phyloP scores from a whole-genome alignment of 768 basidiomycete species.

The Lentinus tigrinus region DNA sequence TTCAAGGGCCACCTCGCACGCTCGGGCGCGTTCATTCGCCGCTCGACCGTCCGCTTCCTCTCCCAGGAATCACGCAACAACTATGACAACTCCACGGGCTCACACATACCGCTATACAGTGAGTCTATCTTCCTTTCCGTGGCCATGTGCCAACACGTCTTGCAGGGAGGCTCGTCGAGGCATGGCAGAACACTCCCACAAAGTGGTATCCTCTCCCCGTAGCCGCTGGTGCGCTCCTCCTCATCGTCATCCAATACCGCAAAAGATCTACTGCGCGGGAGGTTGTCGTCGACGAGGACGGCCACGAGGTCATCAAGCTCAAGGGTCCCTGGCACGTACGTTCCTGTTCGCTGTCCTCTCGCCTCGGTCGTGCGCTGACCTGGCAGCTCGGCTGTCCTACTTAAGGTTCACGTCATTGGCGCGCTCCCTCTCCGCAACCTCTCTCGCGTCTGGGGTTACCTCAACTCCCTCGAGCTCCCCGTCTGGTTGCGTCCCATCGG shows the following conservation, averaged over 20 bases:
- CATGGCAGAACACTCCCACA: slow-evolving; percentile 86
- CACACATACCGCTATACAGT: background rate
- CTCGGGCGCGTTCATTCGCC: background rate
- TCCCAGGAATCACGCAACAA: background rate
- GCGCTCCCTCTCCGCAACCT: slow-evolving; percentile 92
- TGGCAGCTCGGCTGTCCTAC: background rate
- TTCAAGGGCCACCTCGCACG: slow-evolving; percentile 1
- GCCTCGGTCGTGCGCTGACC: background rate
- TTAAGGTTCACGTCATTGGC: slow-evolving; percentile 91
- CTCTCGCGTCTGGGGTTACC: slow-evolving; percentile 95
- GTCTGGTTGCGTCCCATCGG: slow-evolving; percentile 94
- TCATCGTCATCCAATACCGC: slow-evolving; percentile 75
- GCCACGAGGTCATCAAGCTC: slow-evolving; percentile 74
- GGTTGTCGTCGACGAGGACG: slow-evolving; percentile 80
- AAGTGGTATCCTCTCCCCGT: slow-evolving; percentile 95
- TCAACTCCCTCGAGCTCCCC: slow-evolving; percentile 91
- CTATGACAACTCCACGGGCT: background rate
- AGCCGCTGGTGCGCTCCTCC: slow-evolving; percentile 86
- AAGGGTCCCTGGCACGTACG: slow-evolving; percentile 93
- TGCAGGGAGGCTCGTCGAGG: slow-evolving; percentile 63
- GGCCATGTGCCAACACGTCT: no score
- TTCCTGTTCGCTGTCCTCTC: slow-evolving; percentile 6
- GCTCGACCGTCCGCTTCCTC: background rate
- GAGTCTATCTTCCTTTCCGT: background rate
- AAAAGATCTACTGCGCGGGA: slow-evolving; percentile 53